These are phyloP conservation scores for Westerdykella sp. DNA, from an alignment of 2,329 filamentous ascomycete species.

Conservation along the genomic window DNA sequence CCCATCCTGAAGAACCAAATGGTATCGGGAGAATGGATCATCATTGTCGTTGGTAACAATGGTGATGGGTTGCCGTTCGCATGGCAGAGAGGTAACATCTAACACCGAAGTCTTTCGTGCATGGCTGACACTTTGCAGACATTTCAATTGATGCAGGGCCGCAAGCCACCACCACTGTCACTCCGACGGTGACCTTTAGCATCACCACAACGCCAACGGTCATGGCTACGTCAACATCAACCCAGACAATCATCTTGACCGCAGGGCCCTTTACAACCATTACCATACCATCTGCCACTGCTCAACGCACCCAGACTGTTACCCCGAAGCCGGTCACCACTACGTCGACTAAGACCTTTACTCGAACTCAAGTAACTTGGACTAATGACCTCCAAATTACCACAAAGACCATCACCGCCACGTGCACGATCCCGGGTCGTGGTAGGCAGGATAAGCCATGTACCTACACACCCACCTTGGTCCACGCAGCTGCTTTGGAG, in stretches of 20 bases:
- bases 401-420: constrained; percentile 34
- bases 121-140: constrained; percentile 13
- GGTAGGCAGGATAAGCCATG: constrained; percentile 31
- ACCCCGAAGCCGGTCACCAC: constrained; percentile 26
- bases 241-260: constrained; percentile 19
- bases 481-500: constrained; percentile 25
- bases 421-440: constrained; percentile 33
- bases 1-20: constrained; percentile 41
- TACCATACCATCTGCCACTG: constrained; percentile 29
- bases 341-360: constrained; percentile 21
- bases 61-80: constrained; percentile 41
- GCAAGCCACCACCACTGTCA: constrained; percentile 27
- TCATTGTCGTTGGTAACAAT: constrained; percentile 43
- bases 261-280: constrained; percentile 24
- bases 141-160: constrained; percentile 29
- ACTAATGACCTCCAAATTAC: constrained; percentile 23
- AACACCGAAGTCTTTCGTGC: constrained; percentile 4
- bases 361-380: constrained; percentile 9
- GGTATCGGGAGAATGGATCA: constrained; percentile 40
- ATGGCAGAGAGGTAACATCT: constrained; percentile 39
- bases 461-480: constrained; percentile 30
- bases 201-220: constrained; percentile 24
- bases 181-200: constrained; percentile 29
- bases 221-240: constrained; percentile 21
- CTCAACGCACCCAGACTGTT: constrained; percentile 26